phyloP scores from a whole-genome alignment of 2,329 filamentous ascomycete genomes.

The Reticulascus tulasneorum region DNA sequence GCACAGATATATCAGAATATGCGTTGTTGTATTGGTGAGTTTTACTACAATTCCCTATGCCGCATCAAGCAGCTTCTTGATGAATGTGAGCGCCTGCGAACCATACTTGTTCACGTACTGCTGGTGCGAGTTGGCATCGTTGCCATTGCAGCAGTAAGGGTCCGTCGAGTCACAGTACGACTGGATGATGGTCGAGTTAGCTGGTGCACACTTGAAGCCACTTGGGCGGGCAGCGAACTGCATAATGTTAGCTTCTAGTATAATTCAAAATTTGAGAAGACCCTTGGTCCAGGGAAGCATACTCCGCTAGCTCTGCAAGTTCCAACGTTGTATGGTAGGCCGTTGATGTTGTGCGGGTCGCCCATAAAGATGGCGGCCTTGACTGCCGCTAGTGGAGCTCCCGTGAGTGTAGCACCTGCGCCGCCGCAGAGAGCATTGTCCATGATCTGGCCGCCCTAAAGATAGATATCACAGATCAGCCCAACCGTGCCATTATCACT shows the following conservation, averaged over 20 bases:
- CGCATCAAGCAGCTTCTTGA: no score
- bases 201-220: slow-evolving; percentile 52
- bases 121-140: slow-evolving; percentile 45
- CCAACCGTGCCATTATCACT: no score
- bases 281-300: no score
- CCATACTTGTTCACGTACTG: slow-evolving; percentile 11
- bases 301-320: slow-evolving; percentile 55
- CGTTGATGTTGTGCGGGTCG: slow-evolving; percentile 53
- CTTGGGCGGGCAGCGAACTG: slow-evolving; percentile 53
- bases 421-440: slow-evolving; percentile 61
- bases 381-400: slow-evolving; percentile 49
- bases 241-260: neutral
- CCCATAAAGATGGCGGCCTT: slow-evolving; percentile 65
- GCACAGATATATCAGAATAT: no score
- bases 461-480: no score
- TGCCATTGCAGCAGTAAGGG: slow-evolving; percentile 61
- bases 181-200: slow-evolving; percentile 49
- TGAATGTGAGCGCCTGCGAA: no score
- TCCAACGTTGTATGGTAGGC: slow-evolving; percentile 56
- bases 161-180: slow-evolving; percentile 58
- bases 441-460: slow-evolving; percentile 59
- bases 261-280: no score
- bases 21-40: no score
- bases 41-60: no score
- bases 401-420: slow-evolving; percentile 41